Evolutionary conservation across 495 filamentous ascomycete species (phyloP), one percentile per base, ranked within the genome.

Genomic region (Penicillium chermesinum): DNA sequence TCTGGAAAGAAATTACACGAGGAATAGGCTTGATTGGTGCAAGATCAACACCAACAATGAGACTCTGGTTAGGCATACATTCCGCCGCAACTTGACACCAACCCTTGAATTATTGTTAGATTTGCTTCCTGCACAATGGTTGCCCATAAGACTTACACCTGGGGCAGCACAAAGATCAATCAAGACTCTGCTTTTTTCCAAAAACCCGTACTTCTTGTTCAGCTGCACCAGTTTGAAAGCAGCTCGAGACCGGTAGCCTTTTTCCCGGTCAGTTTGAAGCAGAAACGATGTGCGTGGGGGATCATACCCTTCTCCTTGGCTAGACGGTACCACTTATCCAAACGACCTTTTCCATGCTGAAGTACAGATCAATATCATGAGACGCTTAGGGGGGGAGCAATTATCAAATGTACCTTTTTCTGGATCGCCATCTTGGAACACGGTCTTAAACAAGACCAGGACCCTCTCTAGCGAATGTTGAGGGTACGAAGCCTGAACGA

Each of bases 51-150:
- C 89, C 93, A 52, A 99, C 76, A 54, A 99, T 96, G 45, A 97
- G 77, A 66, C 85, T 89, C 63, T 87, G 87, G 25, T 78, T 72
- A 2, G 93, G 93, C 91, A 96, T 96, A 34, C 82, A 86, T 76
- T 96, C 91, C 58, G 89, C 87, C 27, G 90, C 90, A 36, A 99
- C 94, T 79, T 99, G 93, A 81, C 87, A 94, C 93, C 93, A 99
- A 70, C 90, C 96, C 80, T 86, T 52, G 21, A 15, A 7, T 13
- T 10, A 16, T 49, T 42, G 54, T 75, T 63, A 73, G 65, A 60
- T 37, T n/a, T n/a, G n/a, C n/a, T n/a, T n/a, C n/a, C n/a, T n/a
- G n/a, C n/a, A n/a, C n/a, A n/a, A n/a, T n/a, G n/a, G n/a, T n/a
- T n/a, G n/a, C n/a, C n/a, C n/a, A n/a, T n/a, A n/a, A n/a, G n/a